Conservation (phyloP, 345 rosid genomes). For the Hevea brasiliensis region DNA sequence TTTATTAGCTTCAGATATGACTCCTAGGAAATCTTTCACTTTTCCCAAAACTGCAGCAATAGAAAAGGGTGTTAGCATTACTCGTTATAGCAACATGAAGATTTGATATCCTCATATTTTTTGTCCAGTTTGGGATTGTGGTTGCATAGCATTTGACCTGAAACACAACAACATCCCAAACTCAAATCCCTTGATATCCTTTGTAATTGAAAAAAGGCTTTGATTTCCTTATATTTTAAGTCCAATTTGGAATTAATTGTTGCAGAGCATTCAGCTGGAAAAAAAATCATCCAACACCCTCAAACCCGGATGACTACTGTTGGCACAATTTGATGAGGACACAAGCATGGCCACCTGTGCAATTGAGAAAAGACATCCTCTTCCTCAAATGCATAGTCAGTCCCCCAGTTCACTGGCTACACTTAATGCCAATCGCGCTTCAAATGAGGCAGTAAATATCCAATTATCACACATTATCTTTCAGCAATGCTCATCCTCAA, state of each 20-base stretch:
- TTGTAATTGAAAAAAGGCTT: background rate
- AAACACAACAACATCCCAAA: background rate
- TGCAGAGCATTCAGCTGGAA: no score
- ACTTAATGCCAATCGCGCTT: background rate
- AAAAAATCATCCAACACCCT: no score
- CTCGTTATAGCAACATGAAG: background rate
- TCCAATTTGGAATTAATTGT: background rate
- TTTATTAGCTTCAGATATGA: constrained; percentile 70
- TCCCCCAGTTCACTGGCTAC: background rate
- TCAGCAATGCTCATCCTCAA: background rate
- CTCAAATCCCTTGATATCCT: no score
- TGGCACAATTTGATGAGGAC: background rate
- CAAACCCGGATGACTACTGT: no score
- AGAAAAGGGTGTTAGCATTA: background rate
- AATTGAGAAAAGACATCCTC: background rate
- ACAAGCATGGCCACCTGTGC: background rate
- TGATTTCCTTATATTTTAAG: background rate
- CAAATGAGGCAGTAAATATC: background rate
- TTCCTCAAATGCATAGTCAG: background rate
- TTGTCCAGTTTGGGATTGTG: background rate
- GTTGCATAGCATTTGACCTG: background rate
- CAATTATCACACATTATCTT: background rate
- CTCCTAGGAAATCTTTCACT: constrained; percentile 67
- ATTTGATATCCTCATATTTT: background rate
- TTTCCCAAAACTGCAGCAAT: constrained; percentile 55